Base-by-base conservation (phyloP, 768 basidiomycete species). In the Butyriboletus loyo region DNA sequence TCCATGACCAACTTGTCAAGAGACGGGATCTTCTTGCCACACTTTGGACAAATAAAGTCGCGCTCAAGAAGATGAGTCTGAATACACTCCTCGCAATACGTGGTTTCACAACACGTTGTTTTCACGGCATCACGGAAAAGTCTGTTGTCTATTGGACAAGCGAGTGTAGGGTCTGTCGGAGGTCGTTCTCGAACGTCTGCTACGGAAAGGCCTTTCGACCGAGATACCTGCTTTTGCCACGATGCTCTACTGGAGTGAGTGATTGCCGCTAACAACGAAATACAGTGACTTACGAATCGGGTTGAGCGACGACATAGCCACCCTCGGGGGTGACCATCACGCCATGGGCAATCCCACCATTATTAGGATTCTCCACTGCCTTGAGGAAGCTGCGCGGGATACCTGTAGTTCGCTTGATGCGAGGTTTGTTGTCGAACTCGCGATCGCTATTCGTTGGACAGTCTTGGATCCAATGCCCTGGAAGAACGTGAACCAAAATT, bases 281-380 rank as follows among this genome's bases (percentile, higher is more conserved):
- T 30, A 34, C 15, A 8, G 42, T 40, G 39, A 82, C 93, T 65
- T 72, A 98, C 96, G 84, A 81, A 72, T 99, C 97, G 0, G 97
- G 95, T 65, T 98, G 89, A 1, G 96, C 96, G 36, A 96, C 89
- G 19, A 99, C 97, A 71, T 96, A 98, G 34, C 93, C 92, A 55
- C 97, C 97, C 67, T 99, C 97, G 0, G 96, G 94, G 3, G 96
- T 98, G 54, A 99, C 89, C 97, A 99, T 99, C 44, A 98, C 85
- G 19, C 96, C 95, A 61, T 87, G 86, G 7, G 84, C 82, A 25
- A 88, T 72, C 52, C 85, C 84, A 21, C 81, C 85, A 50, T 73
- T 78, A 47, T 80, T 82, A 11, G 92, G 93, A 54, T 89, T 89
- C 50, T 97, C 94, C 25, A 98, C 94, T 0, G 93, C 87, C 69